These are phyloP conservation scores for Ilex paraguariensis DNA, from an alignment of 305 asterid species.

Conservation along the genomic window DNA sequence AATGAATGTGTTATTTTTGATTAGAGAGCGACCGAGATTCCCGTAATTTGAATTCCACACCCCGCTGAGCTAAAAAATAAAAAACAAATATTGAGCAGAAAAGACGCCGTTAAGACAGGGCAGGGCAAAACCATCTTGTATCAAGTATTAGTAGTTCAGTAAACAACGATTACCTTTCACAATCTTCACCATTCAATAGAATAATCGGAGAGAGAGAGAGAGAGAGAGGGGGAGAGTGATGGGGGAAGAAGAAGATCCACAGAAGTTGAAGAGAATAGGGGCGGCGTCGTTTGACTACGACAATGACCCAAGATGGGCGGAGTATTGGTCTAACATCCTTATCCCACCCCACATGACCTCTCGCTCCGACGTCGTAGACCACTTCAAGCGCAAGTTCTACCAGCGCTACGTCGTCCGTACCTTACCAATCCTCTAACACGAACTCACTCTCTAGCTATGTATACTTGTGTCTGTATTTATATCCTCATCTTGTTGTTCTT, in stretches of 20 bases:
- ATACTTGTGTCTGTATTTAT: neutral
- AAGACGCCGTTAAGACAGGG: no score
- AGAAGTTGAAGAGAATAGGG: slow-evolving; percentile 68
- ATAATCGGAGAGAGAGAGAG: no score
- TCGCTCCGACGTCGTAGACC: slow-evolving; percentile 71
- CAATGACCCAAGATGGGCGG: slow-evolving; percentile 84
- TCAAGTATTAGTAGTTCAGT: no score
- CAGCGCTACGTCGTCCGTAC: slow-evolving; percentile 71
- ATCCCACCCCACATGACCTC: slow-evolving; percentile 89
- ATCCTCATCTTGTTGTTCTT: slow-evolving; percentile 8
- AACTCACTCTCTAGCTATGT: neutral
- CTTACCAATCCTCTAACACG: neutral
- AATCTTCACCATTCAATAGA: no score
- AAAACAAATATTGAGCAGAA: no score
- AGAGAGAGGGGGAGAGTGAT: slow-evolving; percentile 15
- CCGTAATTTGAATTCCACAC: no score
- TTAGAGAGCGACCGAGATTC: no score
- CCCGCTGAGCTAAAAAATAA: no score
- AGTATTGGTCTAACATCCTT: slow-evolving; percentile 93
- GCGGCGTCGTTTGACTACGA: slow-evolving; percentile 92
- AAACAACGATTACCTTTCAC: no score
- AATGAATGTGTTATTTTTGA: no score
- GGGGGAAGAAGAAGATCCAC: slow-evolving; percentile 80
- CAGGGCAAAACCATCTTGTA: no score
- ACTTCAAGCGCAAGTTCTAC: slow-evolving; percentile 96